Evolutionary conservation across 257 asterid genomes (phyloP), one percentile per base, ranked within the genome.

Genomic region (Scutellaria barbata): DNA sequence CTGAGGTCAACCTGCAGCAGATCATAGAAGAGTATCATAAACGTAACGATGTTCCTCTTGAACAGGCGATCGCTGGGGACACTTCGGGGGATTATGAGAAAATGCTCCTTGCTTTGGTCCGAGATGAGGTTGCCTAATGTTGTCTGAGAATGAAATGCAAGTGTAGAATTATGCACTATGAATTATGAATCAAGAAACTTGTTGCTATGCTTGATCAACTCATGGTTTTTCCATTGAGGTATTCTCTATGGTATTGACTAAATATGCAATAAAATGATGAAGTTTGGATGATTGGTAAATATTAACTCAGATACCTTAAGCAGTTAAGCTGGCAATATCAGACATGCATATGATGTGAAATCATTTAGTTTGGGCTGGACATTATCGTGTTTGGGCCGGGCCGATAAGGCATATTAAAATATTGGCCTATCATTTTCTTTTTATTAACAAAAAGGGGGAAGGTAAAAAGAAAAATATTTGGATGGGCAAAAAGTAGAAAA

Each of bases 21-120:
- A 86, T 94, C 77, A 89, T 85, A 75, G 94, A 84, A 69, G 88
- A 86, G 47, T 91, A 89, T 74, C 90, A 80, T 2, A 85, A 77
- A 71, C 71, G 96, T 47, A 94, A 89, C 82, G 89, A 95, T 14
- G 75, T 85, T 72, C 56, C 95, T 37, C 81, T 94, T 66, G 97
- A 84, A 4, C 74, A 22, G 5, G 96, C 96, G 0, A 85, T 94
- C 57, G 70, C 85, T 20, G 84, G 69, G 68, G 97, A 93, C 82
- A 87, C 97, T 47, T 80, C 95, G 5, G 96, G 97, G 7, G 96
- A 90, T 74, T 90, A 87, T 16, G 80, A 87, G 81, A 85, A 78
- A 48, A 58, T 90, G 77, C 91, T 91, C 62, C 82, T 90, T 66
- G 96, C 94, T 10, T 79, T 93, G 83, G 33, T 84, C 25, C 89